Base-by-base conservation (phyloP, 2,329 filamentous ascomycete species). In the Phaeophleospora eucalypticola region DNA sequence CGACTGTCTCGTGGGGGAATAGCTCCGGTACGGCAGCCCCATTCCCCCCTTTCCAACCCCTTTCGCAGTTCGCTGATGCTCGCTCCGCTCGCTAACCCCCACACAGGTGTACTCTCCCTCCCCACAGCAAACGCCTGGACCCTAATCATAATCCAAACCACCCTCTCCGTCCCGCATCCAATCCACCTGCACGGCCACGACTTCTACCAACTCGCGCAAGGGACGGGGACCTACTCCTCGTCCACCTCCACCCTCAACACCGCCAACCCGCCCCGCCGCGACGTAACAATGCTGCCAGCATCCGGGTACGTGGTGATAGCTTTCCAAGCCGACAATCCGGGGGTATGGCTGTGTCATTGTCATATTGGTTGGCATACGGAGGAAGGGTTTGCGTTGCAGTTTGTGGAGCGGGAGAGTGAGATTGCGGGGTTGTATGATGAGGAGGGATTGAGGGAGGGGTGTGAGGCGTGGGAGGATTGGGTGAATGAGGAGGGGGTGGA, bases 171-270 rank as follows among this genome's bases (percentile, higher is more conserved):
- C 62, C 57, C 59, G 56, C 46, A 53, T 51, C 38, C 71, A 1
- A 73, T 74, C 65, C 66, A 68, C 56, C 50, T 72, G 4, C 70
- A 73, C 59, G 69, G 71, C 15, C 72, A 74, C 53, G 70, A 73
- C 53, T 73, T 72, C 52, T 72, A 66, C 54, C 58, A 71, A 20
- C 54, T 74, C 2, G 69, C 65, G 7, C 47, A 54, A 2, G 71
- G 70, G 3, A 46, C 49, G 7, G 65, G 68, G 1, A 58, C 58
- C 4, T 72, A 70, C 60, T 65, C 68, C 17, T 44, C 41, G 24
- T 46, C 48, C 3, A 52, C 45, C 1, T 52, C 56, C 3, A 60
- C 60, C 0, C 57, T 73, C 2, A 60, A 63, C 15, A 59, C 58
- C 19, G 46, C 40, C 19, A 66, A 67, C 43, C 64, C 64, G 8